Evolutionary conservation across 2,329 filamentous ascomycete genomes (phyloP), one percentile per base, ranked within the genome.

Genomic region (Scolecobasidium constrictum): DNA sequence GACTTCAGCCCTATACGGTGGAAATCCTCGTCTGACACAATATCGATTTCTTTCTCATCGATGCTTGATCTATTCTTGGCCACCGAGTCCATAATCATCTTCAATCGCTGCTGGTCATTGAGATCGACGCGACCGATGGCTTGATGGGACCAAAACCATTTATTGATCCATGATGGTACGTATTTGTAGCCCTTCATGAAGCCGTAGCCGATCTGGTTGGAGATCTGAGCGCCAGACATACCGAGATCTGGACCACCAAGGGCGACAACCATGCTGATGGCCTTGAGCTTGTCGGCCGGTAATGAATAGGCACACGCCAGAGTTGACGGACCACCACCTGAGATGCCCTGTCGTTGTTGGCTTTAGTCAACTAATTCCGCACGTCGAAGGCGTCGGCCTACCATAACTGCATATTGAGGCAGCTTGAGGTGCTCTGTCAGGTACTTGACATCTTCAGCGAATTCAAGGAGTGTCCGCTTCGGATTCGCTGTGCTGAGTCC

Each of bases 201-300:
- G 22, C 53, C 59, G 53, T 58, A 57, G 23, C 60, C 56, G 4
- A 63, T 60, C 41, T 63, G 26, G 20, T 39, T 39, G 37, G 22
- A 9, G 37, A 39, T 9, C 37, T 16, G 16, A 18, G 54, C 55
- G 9, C 58, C 55, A 11, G 42, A 48, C 53, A 58, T 58, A 26
- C 60, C 55, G 5, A 63, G 59, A 41, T 64, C 57, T 31, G 57
- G 54, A 5, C 61, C 52, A 0, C 58, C 58, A 6, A 62, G 37
- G 23, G 56, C 57, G 39, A 54, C 58, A 18, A 60, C 47, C 1
- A 60, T 37, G 13, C 52, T 46, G 1, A 52, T 50, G 37, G 44
- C 47, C 36, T 52, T 53, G 18, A 60, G 51, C 15, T 54, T 47
- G 1, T 46, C 9, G 6, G 17, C 4, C 0, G 56, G 56, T 0